Conservation (phyloP, 768 basidiomycete species). For the Gloeostereum incarnatum region DNA sequence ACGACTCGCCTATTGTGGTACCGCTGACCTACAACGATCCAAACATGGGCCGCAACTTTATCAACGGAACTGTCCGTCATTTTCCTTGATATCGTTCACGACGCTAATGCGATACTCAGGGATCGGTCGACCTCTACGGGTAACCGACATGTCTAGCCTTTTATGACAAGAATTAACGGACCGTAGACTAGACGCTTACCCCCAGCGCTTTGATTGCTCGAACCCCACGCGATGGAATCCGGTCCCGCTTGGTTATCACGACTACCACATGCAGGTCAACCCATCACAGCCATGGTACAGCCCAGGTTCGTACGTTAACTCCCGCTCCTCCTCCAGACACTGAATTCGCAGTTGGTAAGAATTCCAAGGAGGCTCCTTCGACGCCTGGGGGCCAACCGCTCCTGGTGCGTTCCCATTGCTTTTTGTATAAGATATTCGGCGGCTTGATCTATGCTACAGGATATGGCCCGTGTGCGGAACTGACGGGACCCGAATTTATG, state of each 20-base stretch:
- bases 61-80: conserved; percentile 54
- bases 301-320: conserved; percentile 32
- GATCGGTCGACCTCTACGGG: conserved; percentile 74
- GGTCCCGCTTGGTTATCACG: conserved; percentile 53
- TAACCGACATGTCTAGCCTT: conserved; percentile 13
- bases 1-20: conserved; percentile 48
- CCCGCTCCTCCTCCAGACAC: background rate
- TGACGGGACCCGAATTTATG: conserved; percentile 69
- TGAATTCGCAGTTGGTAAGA: conserved; percentile 12
- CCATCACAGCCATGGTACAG: conserved; percentile 61
- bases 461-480: conserved; percentile 50
- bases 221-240: conserved; percentile 58
- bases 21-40: conserved; percentile 74
- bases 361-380: conserved; percentile 72
- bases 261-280: conserved; percentile 45
- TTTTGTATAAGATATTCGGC: background rate
- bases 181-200: conserved; percentile 55
- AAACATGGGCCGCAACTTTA: conserved; percentile 45
- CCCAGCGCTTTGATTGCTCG: conserved; percentile 76
- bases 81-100: background rate
- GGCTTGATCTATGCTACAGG: conserved; percentile 22
- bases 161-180: background rate
- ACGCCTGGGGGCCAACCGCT: conserved; percentile 72
- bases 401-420: conserved; percentile 33
- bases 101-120: conserved; percentile 22